Percentiles rank a stretch among this genome's conserved stretches.
phyloP scores from a whole-genome alignment of 2,329 filamentous ascomycete species.

The Ophiocordyceps polyrhachis-furcata region DNA sequence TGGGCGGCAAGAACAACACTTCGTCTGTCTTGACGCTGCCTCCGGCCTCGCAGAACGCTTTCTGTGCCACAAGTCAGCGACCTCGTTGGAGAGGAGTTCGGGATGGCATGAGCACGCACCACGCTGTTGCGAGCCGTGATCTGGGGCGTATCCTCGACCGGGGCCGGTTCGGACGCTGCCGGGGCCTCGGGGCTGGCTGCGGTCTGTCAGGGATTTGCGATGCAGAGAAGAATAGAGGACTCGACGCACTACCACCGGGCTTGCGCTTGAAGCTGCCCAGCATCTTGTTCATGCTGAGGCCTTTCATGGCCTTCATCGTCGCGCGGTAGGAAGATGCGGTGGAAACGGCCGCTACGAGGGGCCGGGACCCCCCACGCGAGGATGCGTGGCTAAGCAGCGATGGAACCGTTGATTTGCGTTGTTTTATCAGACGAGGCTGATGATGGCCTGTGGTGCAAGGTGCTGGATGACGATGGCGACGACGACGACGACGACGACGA shows the following conservation, averaged over 20 bases:
- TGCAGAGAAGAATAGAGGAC: no score
- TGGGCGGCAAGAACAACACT: slow-evolving; percentile 77
- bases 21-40: slow-evolving; percentile 59
- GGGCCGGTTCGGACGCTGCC: slow-evolving; percentile 3
- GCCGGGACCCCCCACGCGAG: neutral
- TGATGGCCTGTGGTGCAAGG: neutral
- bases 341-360: neutral
- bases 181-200: slow-evolving; percentile 3
- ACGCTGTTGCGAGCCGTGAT: slow-evolving; percentile 45
- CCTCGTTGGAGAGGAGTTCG: neutral
- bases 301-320: slow-evolving; percentile 28
- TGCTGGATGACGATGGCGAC: neutral
- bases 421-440: neutral
- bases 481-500: no score
- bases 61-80: slow-evolving; percentile 27
- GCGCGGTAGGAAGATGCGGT: no score
- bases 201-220: neutral
- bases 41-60: slow-evolving; percentile 64
- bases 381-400: no score
- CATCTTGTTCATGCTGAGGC: slow-evolving; percentile 36
- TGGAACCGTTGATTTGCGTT: no score
- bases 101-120: slow-evolving; percentile 24
- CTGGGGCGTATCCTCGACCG: slow-evolving; percentile 41
- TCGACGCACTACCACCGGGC: slow-evolving; percentile 12
- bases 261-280: slow-evolving; percentile 34